Base-by-base conservation (phyloP, 495 filamentous ascomycete genomes). In the Glonium stellatum region DNA sequence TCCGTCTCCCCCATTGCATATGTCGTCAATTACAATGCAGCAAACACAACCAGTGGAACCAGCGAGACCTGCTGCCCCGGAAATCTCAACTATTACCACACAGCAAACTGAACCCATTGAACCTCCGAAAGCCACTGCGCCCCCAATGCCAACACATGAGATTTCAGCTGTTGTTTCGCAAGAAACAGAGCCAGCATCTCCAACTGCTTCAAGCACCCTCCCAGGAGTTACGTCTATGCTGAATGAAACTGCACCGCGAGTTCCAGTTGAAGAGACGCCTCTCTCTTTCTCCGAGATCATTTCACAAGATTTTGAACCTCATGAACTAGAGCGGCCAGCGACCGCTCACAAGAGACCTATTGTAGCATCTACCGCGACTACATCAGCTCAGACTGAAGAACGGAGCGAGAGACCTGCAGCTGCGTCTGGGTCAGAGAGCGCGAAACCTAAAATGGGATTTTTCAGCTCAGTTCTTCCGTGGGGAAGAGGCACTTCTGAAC, bases 1-100 rank as follows among this genome's bases (percentile, higher is more conserved):
- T 31, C 31, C 37, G 18, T 35, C 19, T 39, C 37, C 55, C 1
- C 60, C 68, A 37, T 59, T 82, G 23, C 73, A 70, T 34, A 67
- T 85, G 37, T 82, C 84, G 19, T 61, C 74, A 6, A 71, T 85
- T 44, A 73, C 69, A 31, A 72, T 76, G 6, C 70, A 79, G 46
- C 69, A 78, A 9, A 84, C 78, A 11, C 75, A 78, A 59, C 83
- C 83, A 9, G 65, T 79, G 15, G 75, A 73, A 49, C 42, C 51
- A 51, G 31, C 54, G 6, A 58, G 48, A 59, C 50, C 54, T 25
- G n/a, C 48, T 27, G n/a, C 12, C 6, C 46, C 39, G 1, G 35
- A 61, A 42, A 5, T 67, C 5, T 67, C 64, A 1, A 19, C 19
- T 6, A 12, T 59, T 27, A 55, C 56, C 13, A 23, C 27, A 18